A percentile compares a stretch with the other conserved stretches of the same genome.
These are phyloP conservation scores for Talaromyces sp. DNA, from an alignment of 2,329 filamentous ascomycete species.

Conservation along the genomic window DNA sequence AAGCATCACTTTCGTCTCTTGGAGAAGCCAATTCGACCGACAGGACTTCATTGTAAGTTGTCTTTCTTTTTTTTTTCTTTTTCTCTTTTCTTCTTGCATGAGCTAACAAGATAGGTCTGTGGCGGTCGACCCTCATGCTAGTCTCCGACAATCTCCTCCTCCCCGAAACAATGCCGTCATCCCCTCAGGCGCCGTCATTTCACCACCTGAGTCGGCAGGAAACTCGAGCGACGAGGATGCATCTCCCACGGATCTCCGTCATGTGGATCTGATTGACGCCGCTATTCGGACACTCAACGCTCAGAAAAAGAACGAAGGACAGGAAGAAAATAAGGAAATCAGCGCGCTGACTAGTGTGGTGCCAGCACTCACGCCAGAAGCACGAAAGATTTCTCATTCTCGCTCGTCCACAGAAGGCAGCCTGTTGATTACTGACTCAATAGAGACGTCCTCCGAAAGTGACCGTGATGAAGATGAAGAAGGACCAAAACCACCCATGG, in stretches of 20 bases:
- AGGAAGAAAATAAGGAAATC: conserved; percentile 20
- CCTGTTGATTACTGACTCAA: conserved; percentile 44
- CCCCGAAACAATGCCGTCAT: conserved; percentile 73
- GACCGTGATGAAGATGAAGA: conserved; percentile 56
- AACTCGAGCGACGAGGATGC: conserved; percentile 82
- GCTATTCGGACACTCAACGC: conserved; percentile 63
- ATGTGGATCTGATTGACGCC: conserved; percentile 60
- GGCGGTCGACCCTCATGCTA: conserved; percentile 49
- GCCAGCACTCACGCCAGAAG: conserved; percentile 11
- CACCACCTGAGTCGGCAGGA: conserved; percentile 79
- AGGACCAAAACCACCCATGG: conserved; percentile 76
- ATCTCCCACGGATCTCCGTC: conserved; percentile 28
- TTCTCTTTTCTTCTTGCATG: no score
- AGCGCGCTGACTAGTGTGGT: conserved; percentile 10
- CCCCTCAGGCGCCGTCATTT: conserved; percentile 80
- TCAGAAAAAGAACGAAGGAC: conserved; percentile 44
- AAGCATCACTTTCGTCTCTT: conserved; percentile 30
- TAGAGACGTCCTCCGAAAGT: conserved; percentile 37
- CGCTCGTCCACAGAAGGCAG: conserved; percentile 52
- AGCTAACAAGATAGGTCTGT: conserved; percentile 17
- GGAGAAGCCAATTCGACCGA: conserved; percentile 24
- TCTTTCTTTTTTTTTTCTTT: no score
- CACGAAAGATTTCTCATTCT: conserved; percentile 16
- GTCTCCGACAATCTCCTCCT: conserved; percentile 78
- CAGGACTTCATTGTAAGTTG: conserved; percentile 9